Evolutionary conservation across 23 red algal species (phyloP), one percentile per base, ranked within the genome.

Genomic region (Gracilaria vermiculophylla): DNA sequence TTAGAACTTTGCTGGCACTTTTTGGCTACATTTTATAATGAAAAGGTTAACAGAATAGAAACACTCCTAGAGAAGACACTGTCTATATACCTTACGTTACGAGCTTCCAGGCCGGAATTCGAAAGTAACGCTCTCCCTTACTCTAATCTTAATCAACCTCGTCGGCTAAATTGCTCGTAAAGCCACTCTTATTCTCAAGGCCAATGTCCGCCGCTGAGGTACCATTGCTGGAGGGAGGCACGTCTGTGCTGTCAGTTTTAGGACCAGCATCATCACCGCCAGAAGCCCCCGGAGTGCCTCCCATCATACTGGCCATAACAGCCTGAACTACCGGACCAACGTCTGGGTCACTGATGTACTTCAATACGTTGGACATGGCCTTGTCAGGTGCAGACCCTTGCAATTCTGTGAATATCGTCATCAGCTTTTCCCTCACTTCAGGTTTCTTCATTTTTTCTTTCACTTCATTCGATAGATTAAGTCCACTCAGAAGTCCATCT

Each of bases 311-410:
- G 16, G 27, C 16, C 60, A 91, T 74, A 7, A 81, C 49, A 66
- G 66, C 78, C 58, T 57, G 77, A 19, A 91, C 27, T 17, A 91
- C 42, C 4, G 87, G 87, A 43, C 87, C 87, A 17, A 91, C 77
- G 19, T 91, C 87, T 8, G 87, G 87, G 60, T 91, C 87, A 65
- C 69, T 65, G 20, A 91, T 54, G 66, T 91, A 69, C 19, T 91
- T 81, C 19, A 91, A 54, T 5, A 66, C 69, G 23, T 31, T 77
- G 37, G 54, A 39, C 69, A 88, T 77, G 3, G 83, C 83, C 17
- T 70, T 57, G 23, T 70, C 52, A 34, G 78, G 76, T 43, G 15
- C 60, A 42, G 43, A 48, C 17, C 56, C 44, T 32, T 91, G 48
- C 15, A 91, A 16, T 21, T 78, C 87, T 24, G 27, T 23, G 42